phyloP scores from a whole-genome alignment of 768 basidiomycete genomes.

The Cyclocybe aegerita region DNA sequence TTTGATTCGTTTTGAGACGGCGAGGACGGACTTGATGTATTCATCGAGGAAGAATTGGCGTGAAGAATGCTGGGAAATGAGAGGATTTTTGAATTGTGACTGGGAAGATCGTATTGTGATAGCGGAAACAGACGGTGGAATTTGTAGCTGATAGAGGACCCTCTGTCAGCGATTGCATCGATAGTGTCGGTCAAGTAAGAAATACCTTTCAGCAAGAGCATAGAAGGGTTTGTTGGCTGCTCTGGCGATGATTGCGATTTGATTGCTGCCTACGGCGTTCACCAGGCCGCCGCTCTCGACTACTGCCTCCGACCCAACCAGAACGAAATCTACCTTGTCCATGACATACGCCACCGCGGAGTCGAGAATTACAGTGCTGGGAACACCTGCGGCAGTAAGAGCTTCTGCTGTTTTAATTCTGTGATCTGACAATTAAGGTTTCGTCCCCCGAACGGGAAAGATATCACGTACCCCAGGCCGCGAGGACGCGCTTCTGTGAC shows the following conservation, averaged over 20 bases:
- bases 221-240: constrained; percentile 95
- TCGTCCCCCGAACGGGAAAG: constrained; percentile 13
- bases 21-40: constrained; percentile 14
- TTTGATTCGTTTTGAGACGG: constrained; percentile 11
- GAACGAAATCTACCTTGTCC: constrained; percentile 92
- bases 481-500: constrained; percentile 95
- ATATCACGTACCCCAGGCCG: constrained; percentile 71
- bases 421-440: constrained; percentile 18
- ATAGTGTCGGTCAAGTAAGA: constrained; percentile 19
- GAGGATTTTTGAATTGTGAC: constrained; percentile 72
- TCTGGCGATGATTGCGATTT: constrained; percentile 95
- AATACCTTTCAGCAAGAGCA: constrained; percentile 86
- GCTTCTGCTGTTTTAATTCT: constrained; percentile 91
- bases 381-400: constrained; percentile 86
- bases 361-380: constrained; percentile 92
- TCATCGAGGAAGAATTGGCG: constrained; percentile 22
- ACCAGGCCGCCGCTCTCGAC: constrained; percentile 94
- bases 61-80: constrained; percentile 55
- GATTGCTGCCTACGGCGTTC: constrained; percentile 93
- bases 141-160: constrained; percentile 71
- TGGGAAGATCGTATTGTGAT: constrained; percentile 88
- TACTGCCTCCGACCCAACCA: constrained; percentile 97
- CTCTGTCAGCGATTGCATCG: constrained; percentile 18
- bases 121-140: constrained; percentile 95
- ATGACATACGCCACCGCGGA: constrained; percentile 97